phyloP scores from a whole-genome alignment of 345 rosid species.

The Aquilaria yunnanensis region DNA sequence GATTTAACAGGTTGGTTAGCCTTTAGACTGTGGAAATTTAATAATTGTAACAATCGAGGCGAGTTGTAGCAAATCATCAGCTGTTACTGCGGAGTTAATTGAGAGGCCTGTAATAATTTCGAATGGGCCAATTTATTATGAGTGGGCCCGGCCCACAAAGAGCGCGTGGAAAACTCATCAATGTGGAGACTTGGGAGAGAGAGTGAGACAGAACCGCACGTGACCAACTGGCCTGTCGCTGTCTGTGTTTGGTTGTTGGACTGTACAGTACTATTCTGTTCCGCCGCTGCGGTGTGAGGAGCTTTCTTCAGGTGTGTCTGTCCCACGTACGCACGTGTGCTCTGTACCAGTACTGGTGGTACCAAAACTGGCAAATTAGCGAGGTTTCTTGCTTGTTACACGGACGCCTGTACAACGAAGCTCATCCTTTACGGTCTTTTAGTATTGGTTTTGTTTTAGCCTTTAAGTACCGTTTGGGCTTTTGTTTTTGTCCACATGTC shows the following conservation, averaged over 20 bases:
- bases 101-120: neutral
- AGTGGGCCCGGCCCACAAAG: conserved; percentile 8
- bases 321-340: conserved; percentile 20
- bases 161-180: conserved; percentile 13
- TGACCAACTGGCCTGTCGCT: conserved; percentile 24
- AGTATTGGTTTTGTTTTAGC: too few relatives aligned
- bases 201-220: conserved; percentile 33
- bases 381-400: too few relatives aligned
- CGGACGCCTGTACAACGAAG: too few relatives aligned
- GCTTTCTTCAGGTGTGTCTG: neutral
- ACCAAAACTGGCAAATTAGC: too few relatives aligned
- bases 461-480: too few relatives aligned
- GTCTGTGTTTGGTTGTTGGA: neutral
- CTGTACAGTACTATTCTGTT: too few relatives aligned
- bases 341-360: neutral
- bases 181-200: neutral
- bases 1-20: too few relatives aligned
- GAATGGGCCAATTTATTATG: neutral
- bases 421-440: too few relatives aligned
- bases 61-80: conserved; percentile 4
- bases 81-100: conserved; percentile 2
- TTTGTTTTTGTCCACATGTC: too few relatives aligned
- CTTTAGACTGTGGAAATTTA: neutral
- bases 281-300: too few relatives aligned
- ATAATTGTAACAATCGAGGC: neutral